These are phyloP conservation scores for Fusarium torulosum DNA, from an alignment of 2,329 filamentous ascomycete genomes.

Conservation along the genomic window DNA sequence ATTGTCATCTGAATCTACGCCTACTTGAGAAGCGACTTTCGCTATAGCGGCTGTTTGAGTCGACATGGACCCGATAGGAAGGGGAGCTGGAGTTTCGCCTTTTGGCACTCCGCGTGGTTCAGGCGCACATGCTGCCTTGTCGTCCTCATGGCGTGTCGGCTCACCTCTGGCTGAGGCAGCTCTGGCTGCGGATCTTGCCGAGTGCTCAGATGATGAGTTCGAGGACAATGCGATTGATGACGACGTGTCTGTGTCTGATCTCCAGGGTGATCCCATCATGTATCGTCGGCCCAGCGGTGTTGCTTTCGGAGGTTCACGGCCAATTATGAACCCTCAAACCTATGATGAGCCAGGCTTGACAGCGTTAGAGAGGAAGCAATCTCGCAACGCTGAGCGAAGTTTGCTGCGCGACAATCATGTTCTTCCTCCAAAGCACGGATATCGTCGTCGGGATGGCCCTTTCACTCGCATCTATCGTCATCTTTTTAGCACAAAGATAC, in stretches of 20 bases:
- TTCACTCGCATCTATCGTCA: conserved; percentile 59
- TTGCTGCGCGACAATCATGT: conserved; percentile 75
- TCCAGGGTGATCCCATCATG: conserved; percentile 61
- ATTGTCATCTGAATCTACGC: conserved; percentile 17
- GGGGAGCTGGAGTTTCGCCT: conserved; percentile 39
- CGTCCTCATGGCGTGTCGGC: conserved; percentile 66
- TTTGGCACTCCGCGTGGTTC: conserved; percentile 41
- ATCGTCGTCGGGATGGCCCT: conserved; percentile 51
- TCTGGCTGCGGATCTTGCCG: conserved; percentile 75
- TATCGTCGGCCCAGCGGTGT: conserved; percentile 85
- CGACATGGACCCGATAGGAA: conserved; percentile 38
- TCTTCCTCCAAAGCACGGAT: conserved; percentile 69
- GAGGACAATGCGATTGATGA: conserved; percentile 50
- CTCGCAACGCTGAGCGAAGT: conserved; percentile 69
- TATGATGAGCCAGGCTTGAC: conserved; percentile 64
- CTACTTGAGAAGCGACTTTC: conserved; percentile 12
- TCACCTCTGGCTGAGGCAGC: conserved; percentile 76
- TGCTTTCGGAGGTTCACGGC: conserved; percentile 77
- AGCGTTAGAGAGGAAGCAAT: conserved; percentile 67
- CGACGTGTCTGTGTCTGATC: conserved; percentile 52
- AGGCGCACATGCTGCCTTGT: conserved; percentile 43
- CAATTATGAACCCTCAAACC: conserved; percentile 72
- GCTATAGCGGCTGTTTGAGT: conserved; percentile 11
- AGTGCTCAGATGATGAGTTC: conserved; percentile 70
- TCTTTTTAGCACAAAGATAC: conserved; percentile 69